Evolutionary conservation across 129 eudicot genomes (phyloP).

Genomic region (Tanacetum coccineum): DNA sequence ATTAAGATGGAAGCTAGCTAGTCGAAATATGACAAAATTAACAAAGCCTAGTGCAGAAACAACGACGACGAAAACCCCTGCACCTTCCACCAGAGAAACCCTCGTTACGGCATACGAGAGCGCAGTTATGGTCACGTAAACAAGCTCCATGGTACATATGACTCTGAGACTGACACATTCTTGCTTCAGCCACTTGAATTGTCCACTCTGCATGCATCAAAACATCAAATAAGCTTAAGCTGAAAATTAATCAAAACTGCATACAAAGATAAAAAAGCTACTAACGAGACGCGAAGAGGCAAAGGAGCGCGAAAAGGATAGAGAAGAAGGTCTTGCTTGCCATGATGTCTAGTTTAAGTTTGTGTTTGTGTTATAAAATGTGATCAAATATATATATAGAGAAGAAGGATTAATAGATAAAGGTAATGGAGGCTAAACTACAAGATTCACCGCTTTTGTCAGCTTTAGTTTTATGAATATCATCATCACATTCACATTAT

Average conservation of each 20-base stretch:
- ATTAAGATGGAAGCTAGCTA: neutral
- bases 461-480: neutral
- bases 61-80: constrained; percentile 49
- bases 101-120: constrained; percentile 57
- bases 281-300: constrained; percentile 24
- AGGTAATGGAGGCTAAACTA: neutral
- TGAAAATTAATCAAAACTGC: neutral
- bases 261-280: neutral
- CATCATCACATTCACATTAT: neutral
- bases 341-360: constrained; percentile 1
- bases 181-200: constrained; percentile 35
- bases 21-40: neutral
- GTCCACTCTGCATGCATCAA: constrained; percentile 15
- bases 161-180: constrained; percentile 52
- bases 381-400: neutral
- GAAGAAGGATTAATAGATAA: too few species aligned
- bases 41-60: constrained; percentile 61
- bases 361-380: too few species aligned
- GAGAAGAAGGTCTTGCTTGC: constrained; percentile 24
- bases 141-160: constrained; percentile 54
- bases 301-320: constrained; percentile 17
- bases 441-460: too few species aligned
- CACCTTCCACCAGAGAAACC: constrained; percentile 69
- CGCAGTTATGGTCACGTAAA: constrained; percentile 44
- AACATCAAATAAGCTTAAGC: neutral